Conservation (phyloP, 1,139 yeast genomes). For the Scheffersomyces cryptocercus region DNA sequence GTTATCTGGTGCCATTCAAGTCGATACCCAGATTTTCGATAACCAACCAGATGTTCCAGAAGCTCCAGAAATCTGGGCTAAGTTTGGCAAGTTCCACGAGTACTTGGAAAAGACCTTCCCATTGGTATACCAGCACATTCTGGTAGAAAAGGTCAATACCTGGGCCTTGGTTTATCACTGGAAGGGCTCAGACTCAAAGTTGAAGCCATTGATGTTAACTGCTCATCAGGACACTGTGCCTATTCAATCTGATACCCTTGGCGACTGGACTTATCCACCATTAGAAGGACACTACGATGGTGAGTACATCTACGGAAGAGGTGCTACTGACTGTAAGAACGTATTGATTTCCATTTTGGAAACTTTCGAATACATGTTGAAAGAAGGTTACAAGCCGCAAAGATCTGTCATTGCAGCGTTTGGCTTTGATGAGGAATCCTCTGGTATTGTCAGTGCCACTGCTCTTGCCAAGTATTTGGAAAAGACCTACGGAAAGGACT, state of each 20-base stretch:
- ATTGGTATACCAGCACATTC: slow-evolving; percentile 46
- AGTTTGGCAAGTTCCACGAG: slow-evolving; percentile 45
- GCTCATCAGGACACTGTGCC: slow-evolving; percentile 90
- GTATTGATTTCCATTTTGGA: slow-evolving; percentile 58
- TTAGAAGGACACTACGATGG: slow-evolving; percentile 62
- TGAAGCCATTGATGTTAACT: slow-evolving; percentile 67
- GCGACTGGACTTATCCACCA: slow-evolving; percentile 70
- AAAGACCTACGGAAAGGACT: slow-evolving; percentile 54
- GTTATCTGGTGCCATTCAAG: slow-evolving; percentile 43
- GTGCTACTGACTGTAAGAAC: slow-evolving; percentile 65
- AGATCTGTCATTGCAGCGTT: slow-evolving; percentile 60
- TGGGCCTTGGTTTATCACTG: slow-evolving; percentile 68
- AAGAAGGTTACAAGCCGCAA: slow-evolving; percentile 49
- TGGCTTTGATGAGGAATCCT: slow-evolving; percentile 75
- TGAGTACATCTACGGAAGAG: slow-evolving; percentile 58
- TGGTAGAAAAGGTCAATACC: slow-evolving; percentile 59
- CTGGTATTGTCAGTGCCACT: slow-evolving; percentile 61
- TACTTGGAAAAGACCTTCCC: slow-evolving; percentile 64
- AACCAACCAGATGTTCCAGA: slow-evolving; percentile 41
- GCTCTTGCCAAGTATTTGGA: slow-evolving; percentile 42
- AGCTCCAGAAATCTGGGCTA: slow-evolving; percentile 38
- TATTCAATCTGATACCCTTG: slow-evolving; percentile 57
- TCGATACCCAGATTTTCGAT: slow-evolving; percentile 48
- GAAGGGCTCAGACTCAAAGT: slow-evolving; percentile 53
- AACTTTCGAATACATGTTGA: slow-evolving; percentile 50